Base-by-base conservation (phyloP, 1,284 basidiomycete species). In the Melampsora larici-populina region DNA sequence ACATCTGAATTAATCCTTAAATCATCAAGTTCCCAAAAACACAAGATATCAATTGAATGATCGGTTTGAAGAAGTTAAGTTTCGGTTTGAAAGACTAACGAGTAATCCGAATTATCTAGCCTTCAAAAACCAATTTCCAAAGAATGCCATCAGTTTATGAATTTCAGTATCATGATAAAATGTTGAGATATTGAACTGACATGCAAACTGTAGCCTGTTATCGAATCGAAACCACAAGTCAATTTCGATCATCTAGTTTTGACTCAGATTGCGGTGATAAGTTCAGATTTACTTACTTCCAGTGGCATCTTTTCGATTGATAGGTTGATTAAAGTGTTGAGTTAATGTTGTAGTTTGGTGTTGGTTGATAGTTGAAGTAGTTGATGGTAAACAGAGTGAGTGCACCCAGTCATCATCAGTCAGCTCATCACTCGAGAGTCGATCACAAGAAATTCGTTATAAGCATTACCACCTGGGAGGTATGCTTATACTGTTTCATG, bases 61-160 rank as follows among this genome's bases (percentile, higher is more conserved):
- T 65, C 18, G 24, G n/a, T 43, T 15, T 11, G 51, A 31, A 26
- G 21, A 33, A 33, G 62, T 24, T 26, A 62, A 43, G 18, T 4
- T 60, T 70, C 29, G 55, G 79, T 73, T 6, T 65, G 68, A 26
- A 65, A 51, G 62, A 74, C 43, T 81, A 92, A 89, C 92, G 94
- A 95, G 86, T 91, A 94, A 85, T 95, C 93, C 4, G 93, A 94
- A 84, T 94, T 94, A 87, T 95, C 93, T 80, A 95, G 89, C 58
- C 94, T 88, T n/a, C n/a, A 81, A 11, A 31, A 55, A 48, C 36
- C 8, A 15, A 43, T 70, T 31, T 43, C 29, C 31, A 6, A 7
- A 55, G 31, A 21, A 46, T 65, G 51, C 36, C 29, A 36, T 29
- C 4, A 49, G 29, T 18, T 21, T 8, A 48, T 65, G 6, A 5